phyloP scores from a whole-genome alignment of 345 rosid genomes.

The Rhodamnia rubescens region DNA sequence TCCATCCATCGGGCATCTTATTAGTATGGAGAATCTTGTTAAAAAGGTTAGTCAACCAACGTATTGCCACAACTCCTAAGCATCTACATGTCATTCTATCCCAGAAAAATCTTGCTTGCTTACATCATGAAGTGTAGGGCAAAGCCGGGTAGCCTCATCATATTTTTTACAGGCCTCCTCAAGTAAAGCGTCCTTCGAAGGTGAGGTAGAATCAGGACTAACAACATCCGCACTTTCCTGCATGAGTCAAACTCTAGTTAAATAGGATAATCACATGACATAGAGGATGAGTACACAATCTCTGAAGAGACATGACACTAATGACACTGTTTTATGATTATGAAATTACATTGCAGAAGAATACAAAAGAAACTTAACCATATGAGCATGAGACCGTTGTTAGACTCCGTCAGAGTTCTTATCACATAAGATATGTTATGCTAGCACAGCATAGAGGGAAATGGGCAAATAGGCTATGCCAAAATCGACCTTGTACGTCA shows the following conservation, averaged over 20 bases:
- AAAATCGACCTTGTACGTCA: background rate
- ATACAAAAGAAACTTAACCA: background rate
- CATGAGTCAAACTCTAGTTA: constrained; percentile 5
- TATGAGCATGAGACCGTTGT: background rate
- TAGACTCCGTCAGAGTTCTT: background rate
- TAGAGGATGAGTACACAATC: background rate
- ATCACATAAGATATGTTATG: background rate
- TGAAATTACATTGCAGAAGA: background rate
- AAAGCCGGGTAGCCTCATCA: constrained; percentile 83
- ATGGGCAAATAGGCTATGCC: background rate
- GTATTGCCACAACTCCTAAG: too few species aligned
- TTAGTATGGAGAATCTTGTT: too few species aligned
- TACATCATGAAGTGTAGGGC: constrained; percentile 96
- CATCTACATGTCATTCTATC: background rate
- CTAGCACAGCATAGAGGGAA: background rate
- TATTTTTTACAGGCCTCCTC: constrained; percentile 98
- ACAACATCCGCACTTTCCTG: constrained; percentile 99
- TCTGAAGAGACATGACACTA: background rate
- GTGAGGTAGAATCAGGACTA: constrained; percentile 76
- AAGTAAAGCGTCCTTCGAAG: constrained; percentile 89
- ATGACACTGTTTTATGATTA: background rate
- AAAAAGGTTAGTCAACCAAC: too few species aligned
- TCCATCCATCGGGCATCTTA: too few species aligned
- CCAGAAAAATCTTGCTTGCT: constrained; percentile 6
- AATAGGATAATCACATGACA: background rate